Conservation (phyloP, 768 basidiomycete genomes). For the Termitomyces titanicus region DNA sequence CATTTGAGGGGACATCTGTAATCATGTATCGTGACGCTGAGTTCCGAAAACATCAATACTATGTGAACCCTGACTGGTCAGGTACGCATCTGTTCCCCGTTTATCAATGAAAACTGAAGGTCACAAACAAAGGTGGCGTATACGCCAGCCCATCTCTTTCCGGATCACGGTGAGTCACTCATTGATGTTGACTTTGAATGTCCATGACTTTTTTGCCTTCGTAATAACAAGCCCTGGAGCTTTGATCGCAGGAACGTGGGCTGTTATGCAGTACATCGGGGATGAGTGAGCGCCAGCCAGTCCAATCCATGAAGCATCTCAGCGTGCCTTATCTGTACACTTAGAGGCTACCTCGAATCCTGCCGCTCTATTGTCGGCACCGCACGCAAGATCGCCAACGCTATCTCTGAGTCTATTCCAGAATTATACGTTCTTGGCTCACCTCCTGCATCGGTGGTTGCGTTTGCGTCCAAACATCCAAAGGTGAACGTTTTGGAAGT, state of each 20-base stretch:
- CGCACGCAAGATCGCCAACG: slow-evolving; percentile 64
- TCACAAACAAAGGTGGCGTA: slow-evolving; percentile 57
- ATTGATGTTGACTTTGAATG: neutral
- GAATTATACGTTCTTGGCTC: slow-evolving; percentile 89
- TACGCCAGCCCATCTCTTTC: slow-evolving; percentile 90
- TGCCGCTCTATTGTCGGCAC: slow-evolving; percentile 80
- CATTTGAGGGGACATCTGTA: slow-evolving; percentile 76
- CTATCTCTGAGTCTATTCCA: slow-evolving; percentile 65
- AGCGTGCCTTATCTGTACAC: neutral
- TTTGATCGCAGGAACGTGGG: slow-evolving; percentile 93
- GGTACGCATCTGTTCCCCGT: slow-evolving; percentile 35
- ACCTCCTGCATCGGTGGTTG: slow-evolving; percentile 87
- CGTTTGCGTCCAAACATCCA: slow-evolving; percentile 68
- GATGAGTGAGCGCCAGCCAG: slow-evolving; percentile 53
- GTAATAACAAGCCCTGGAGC: slow-evolving; percentile 68
- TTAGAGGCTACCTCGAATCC: slow-evolving; percentile 83
- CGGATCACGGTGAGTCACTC: slow-evolving; percentile 69
- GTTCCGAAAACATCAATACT: slow-evolving; percentile 82
- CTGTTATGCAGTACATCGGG: slow-evolving; percentile 93
- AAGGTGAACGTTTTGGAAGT: slow-evolving; percentile 79
- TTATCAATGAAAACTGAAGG: neutral
- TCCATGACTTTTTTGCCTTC: neutral
- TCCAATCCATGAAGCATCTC: neutral
- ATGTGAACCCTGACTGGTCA: slow-evolving; percentile 76
- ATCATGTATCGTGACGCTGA: slow-evolving; percentile 88